Conservation (phyloP, 108 stramenopile species). For the Licmophora abbreviata region DNA sequence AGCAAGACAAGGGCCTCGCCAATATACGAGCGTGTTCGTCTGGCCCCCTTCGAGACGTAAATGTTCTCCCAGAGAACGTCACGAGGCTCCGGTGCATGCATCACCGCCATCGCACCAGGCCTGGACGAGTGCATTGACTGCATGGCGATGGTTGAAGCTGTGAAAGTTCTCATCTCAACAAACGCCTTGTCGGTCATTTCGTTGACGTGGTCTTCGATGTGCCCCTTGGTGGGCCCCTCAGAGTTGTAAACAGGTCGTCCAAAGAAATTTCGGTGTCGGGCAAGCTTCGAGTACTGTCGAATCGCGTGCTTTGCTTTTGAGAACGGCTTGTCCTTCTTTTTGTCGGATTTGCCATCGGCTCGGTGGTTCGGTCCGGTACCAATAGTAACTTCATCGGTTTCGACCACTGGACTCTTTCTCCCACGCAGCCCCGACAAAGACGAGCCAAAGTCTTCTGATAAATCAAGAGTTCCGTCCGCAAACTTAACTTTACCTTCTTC, state of each 20-base stretch:
- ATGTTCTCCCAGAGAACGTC: conserved; percentile 85
- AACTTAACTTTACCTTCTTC: not conserved
- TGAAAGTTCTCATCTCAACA: conserved; percentile 84
- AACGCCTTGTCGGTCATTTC: conserved; percentile 91
- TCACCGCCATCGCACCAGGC: conserved; percentile 82
- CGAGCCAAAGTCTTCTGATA: not conserved
- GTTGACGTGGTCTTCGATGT: conserved; percentile 80
- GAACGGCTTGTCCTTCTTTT: conserved; percentile 19
- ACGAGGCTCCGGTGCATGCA: conserved; percentile 80
- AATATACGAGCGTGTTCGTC: conserved; percentile 54
- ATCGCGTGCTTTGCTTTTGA: conserved; percentile 65
- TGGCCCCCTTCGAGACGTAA: conserved; percentile 76
- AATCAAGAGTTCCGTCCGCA: not conserved
- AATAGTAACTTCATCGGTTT: conserved; percentile 1
- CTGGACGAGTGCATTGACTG: conserved; percentile 86
- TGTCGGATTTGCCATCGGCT: not conserved
- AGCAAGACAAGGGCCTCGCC: conserved; percentile 73
- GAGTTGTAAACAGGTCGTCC: conserved; percentile 47
- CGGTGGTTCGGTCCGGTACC: not conserved
- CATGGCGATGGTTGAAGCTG: conserved; percentile 86
- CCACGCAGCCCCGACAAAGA: not conserved
- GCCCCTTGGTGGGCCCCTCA: conserved; percentile 16
- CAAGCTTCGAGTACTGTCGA: conserved; percentile 48
- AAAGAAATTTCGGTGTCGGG: conserved; percentile 56
- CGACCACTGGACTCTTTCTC: not conserved